Base-by-base conservation (phyloP, 1,139 yeast genomes). In the Lodderomyces orthopsilosis region DNA sequence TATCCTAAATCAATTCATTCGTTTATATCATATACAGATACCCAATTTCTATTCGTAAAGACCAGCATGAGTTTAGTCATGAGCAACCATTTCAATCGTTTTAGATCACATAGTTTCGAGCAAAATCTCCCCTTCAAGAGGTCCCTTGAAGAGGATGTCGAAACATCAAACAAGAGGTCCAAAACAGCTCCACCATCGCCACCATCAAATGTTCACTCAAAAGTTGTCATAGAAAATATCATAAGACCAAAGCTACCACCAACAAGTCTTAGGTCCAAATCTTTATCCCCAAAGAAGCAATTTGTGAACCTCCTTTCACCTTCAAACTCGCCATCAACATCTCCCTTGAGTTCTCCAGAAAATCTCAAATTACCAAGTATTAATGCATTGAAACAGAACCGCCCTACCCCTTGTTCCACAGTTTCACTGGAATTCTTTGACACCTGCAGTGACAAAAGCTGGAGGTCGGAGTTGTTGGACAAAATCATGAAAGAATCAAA, bases 101-200 rank as follows among this genome's bases (percentile, higher is more conserved):
- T 59, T 30, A 61, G 70, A 51, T 64, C 74, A 37, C 55, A 70
- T 61, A 48, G 52, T 66, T 43, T 54, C 64, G 51, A 57, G 52
- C 41, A 51, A 17, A 13, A 32, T 32, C 37, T 41, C 34, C 49
- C 49, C 37, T 59, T 55, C 42, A 61, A 62, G 48, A 49, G 69
- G 43, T 56, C 65, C 6, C 55, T 56, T 44, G 59, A 64, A 41
- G 67, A 61, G 42, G 50, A 51, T 33, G 38, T 43, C 6, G 21
- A 33, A 17, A n/a, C 28, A 8, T 51, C 49, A 37, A 74, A 34
- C 32, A 52, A 77, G 51, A 60, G 79, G 41, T 66, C 77, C 10
- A 63, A 74, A 55, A 75, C 81, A 3, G 81, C 81, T 3, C 81
- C 81, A 24, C 76, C 80, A 8, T 70, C 74, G 17, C 74, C 72